Evolutionary conservation across 805 yeast genomes (phyloP), one percentile per base, ranked within the genome.

Genomic region (Kuraishia capsulata): DNA sequence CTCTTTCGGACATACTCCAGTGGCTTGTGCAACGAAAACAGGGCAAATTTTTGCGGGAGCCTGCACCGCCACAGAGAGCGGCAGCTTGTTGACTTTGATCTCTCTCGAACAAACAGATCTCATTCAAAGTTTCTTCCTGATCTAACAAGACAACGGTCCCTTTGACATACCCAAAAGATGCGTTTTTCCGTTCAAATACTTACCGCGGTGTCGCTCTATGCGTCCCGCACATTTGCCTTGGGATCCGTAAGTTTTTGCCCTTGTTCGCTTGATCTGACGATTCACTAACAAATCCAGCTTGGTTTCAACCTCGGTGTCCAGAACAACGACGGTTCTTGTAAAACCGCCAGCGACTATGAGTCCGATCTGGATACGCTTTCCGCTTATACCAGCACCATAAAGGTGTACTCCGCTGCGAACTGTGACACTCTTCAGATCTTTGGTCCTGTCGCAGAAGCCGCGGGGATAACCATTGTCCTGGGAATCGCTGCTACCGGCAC

Each of bases 401-500:
- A 89, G 63, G 83, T 90, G 29, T 90, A 87, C 59, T 92, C 97
- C 23, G 88, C 83, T 36, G 80, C 94, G n/a, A 94, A 86, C 62
- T 90, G 97, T 72, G 80, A 88, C 73, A 84, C 96, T 42, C 71
- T 90, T 55, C 75, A 81, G 64, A 69, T 69, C 53, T 67, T 90
- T 47, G 95, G 88, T 40, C 96, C 96, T 35, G 96, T 86, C 44
- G 87, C 85, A 39, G 89, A 81, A 55, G 65, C 66, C 41, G 79
- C 78, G 47, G 86, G 88, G 42, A 83, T 88, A 73, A 70, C 76
- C 51, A 59, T 84, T 33, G 75, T 86, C 59, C 66, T 86, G 33
- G 97, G 97, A 59, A 73, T 90, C 50, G 90, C 97, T 97, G 97
- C 97, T 60, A 86, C 72, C 39, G 60, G 79, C 38, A 94, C 86